A percentile compares a stretch with the other conserved stretches of the same genome.
Evolutionary conservation across 2,329 filamentous ascomycete genomes (phyloP).

Genomic region (Paecilomyces fulvus): DNA sequence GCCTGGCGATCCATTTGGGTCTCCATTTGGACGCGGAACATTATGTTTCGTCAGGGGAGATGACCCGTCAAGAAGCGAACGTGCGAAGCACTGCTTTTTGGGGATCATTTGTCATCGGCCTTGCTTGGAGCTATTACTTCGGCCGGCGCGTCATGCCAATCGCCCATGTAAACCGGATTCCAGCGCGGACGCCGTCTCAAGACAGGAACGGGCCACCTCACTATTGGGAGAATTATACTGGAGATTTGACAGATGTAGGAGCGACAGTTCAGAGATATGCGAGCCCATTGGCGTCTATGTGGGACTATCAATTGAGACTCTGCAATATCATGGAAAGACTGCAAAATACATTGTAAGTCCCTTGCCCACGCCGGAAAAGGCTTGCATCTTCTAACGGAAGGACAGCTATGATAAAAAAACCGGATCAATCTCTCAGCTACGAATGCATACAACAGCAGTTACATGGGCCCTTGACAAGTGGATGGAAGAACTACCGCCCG

Average conservation of each 20-base stretch:
- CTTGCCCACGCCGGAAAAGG: not conserved
- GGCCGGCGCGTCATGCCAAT: constrained; percentile 8
- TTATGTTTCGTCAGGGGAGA: constrained; percentile 14
- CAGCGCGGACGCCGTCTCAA: constrained; percentile 5
- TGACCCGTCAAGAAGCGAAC: constrained; percentile 17
- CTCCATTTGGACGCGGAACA: constrained; percentile 12
- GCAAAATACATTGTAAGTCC: constrained; percentile 10
- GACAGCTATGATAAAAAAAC: constrained; percentile 6
- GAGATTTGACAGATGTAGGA: not conserved
- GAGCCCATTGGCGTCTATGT: constrained; percentile 7
- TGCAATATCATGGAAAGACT: constrained; percentile 8
- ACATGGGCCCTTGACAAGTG: constrained; percentile 7
- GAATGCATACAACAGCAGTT: constrained; percentile 4
- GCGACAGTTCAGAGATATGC: not conserved
- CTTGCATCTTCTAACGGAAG: not conserved
- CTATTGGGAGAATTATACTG: constrained; percentile 4
- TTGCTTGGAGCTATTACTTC: constrained; percentile 11
- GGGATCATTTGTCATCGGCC: constrained; percentile 22
- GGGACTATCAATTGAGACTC: constrained; percentile 9
- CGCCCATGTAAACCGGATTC: constrained; percentile 6
- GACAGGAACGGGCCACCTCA: not conserved
- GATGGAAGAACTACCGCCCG: constrained; percentile 5
- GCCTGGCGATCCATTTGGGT: constrained; percentile 26
- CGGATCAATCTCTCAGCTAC: constrained; percentile 6
- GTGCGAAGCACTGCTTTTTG: constrained; percentile 21